A percentile compares a stretch with the other conserved stretches of the same genome.
Evolutionary conservation across 2,329 filamentous ascomycete species (phyloP).

Genomic region (Torrubiellomyces zombiae): DNA sequence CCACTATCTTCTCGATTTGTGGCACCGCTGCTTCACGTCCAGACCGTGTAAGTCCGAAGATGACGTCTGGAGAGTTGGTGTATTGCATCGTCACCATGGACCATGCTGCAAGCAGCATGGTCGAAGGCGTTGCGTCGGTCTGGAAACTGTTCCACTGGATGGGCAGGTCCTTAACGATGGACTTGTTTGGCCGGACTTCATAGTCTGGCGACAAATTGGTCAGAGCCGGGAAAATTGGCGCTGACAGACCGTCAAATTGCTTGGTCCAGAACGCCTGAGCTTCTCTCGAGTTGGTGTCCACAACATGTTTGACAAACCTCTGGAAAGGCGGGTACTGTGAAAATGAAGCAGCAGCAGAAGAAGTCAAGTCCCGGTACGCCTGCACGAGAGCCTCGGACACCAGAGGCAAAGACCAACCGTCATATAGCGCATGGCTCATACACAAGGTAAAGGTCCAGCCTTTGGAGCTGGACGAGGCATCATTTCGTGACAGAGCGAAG

Average conservation of each 20-base stretch:
- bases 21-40: constrained; percentile 10
- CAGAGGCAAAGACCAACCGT: constrained; percentile 31
- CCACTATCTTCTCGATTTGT: constrained; percentile 10
- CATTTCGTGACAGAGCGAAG: constrained; percentile 3
- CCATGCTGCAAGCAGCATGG: constrained; percentile 9
- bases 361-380: constrained; percentile 18
- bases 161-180: no score
- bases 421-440: constrained; percentile 33
- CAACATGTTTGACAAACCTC: constrained; percentile 22
- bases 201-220: constrained; percentile 1
- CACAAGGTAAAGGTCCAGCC: constrained; percentile 15
- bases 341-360: constrained; percentile 11
- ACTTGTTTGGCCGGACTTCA: constrained; percentile 1
- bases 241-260: constrained; percentile 1
- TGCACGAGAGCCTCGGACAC: constrained; percentile 22
- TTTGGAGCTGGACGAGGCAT: constrained; percentile 1
- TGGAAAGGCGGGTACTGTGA: constrained; percentile 14
- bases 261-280: constrained; percentile 1
- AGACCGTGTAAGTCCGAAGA: constrained; percentile 10
- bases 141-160: no score
- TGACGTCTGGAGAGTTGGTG: constrained; percentile 14
- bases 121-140: constrained; percentile 6
- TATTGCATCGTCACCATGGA: constrained; percentile 17
- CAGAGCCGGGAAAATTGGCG: constrained; percentile 1
- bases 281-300: background rate